Conservation (phyloP, 1,284 basidiomycete species). For the Omphalotus olearius region DNA sequence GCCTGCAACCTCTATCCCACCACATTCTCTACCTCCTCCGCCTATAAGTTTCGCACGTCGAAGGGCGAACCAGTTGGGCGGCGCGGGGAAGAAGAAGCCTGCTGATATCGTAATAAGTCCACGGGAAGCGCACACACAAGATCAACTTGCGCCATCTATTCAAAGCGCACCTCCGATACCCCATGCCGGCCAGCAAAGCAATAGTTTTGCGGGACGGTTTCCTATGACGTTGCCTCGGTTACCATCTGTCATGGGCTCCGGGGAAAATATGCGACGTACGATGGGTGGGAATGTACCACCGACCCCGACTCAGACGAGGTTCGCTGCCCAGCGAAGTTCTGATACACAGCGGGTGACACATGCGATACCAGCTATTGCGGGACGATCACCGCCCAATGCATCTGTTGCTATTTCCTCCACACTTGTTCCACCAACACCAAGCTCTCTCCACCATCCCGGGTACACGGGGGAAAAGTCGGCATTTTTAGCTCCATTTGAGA, state of each 20-base stretch:
- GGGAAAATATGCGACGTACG: slow-evolving; percentile 39
- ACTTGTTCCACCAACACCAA: slow-evolving; percentile 60
- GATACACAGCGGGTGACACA: slow-evolving; percentile 18
- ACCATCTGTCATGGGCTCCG: slow-evolving; percentile 44
- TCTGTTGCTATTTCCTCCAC: slow-evolving; percentile 58
- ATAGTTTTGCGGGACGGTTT: slow-evolving; percentile 30
- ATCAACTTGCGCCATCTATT: slow-evolving; percentile 58
- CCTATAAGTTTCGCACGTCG: slow-evolving; percentile 73
- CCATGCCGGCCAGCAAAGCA: slow-evolving; percentile 37
- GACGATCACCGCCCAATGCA: slow-evolving; percentile 46
- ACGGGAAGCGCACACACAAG: slow-evolving; percentile 46
- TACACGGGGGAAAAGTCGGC: slow-evolving; percentile 63
- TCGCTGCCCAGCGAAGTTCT: slow-evolving; percentile 42
- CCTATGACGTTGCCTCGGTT: slow-evolving; percentile 66
- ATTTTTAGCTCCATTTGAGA: slow-evolving; percentile 73
- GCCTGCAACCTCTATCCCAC: slow-evolving; percentile 16
- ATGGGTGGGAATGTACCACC: slow-evolving; percentile 59
- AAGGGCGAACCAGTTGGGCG: slow-evolving; percentile 55
- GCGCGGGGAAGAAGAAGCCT: slow-evolving; percentile 58
- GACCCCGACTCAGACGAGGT: slow-evolving; percentile 68
- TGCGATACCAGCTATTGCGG: slow-evolving; percentile 22
- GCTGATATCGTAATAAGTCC: slow-evolving; percentile 76
- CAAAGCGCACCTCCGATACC: slow-evolving; percentile 71
- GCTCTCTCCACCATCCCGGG: slow-evolving; percentile 51
- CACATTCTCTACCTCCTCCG: slow-evolving; percentile 52